Evolutionary conservation across 805 yeast species (phyloP), one percentile per base, ranked within the genome.

Genomic region (Candida saitoana): DNA sequence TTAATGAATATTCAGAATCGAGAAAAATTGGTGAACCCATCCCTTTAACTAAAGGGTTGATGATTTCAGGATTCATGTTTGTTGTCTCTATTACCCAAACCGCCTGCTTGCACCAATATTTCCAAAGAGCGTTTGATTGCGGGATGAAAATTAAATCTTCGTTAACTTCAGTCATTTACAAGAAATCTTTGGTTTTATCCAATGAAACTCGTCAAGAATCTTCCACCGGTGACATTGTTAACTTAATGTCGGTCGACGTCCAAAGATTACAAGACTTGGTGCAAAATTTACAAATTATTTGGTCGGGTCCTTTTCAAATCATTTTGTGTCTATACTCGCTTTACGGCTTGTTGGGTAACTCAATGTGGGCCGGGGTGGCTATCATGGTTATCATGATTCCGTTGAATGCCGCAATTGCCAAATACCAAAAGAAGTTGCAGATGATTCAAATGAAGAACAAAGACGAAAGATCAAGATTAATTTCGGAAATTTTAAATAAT

Each of bases 301-400:
- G 96, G 95, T 87, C 96, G 1, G 96, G 96, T 38, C 97, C 97
- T 1, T 84, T 89, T 65, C 96, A 90, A 64, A 80, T 90, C 50
- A 55, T 74, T 18, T 63, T 90, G 43, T 88, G 97, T 71, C 71
- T 90, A 47, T 61, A 74, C 34, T 82, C 93, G 1, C 70, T 90
- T 41, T 77, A 88, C 60, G 74, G 77, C 3, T 65, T 90, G 35
- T 63, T 90, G 43, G 96, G 96, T 29, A 78, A 81, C 45, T 77
- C 93, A n/a, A 89, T 90, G 95, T 87, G 96, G 96, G 84, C 95
- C 33, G 98, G 98, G 60, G 95, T 91, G 11, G 63, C 76, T 24
- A 80, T 91, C 44, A 79, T 90, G 78, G 56, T 81, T 3, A 54
- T 88, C 22, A 80, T 88, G 77, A 79, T 89, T 49, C 96, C 96